Evolutionary conservation across 2,329 filamentous ascomycete species (phyloP).

Genomic region (Calonectria ilicicola): DNA sequence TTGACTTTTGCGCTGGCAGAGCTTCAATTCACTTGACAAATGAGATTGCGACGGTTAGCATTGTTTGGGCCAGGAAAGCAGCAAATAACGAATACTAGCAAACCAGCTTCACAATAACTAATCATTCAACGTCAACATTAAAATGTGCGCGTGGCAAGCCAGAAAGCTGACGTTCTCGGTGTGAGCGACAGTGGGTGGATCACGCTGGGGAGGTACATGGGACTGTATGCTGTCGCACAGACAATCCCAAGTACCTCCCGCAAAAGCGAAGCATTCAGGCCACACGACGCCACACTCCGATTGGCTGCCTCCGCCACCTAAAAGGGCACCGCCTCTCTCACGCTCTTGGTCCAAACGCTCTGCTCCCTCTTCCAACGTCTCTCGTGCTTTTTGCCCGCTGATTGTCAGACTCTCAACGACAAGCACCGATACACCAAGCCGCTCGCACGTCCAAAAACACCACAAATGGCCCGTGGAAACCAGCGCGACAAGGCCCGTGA

Average conservation of each 20-base stretch:
- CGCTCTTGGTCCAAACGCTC: conserved; percentile 3
- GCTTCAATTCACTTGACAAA: background rate
- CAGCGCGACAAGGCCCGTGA: conserved; percentile 94
- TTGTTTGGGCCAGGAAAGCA: background rate
- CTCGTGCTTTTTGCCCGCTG: background rate
- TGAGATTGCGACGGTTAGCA: background rate
- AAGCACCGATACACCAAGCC: background rate
- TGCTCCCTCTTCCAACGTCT: background rate
- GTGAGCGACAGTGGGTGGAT: conserved; percentile 18
- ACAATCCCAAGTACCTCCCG: conserved; percentile 23
- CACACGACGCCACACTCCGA: conserved; percentile 26
- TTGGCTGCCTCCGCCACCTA: conserved; percentile 19
- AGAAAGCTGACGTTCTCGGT: conserved; percentile 7
- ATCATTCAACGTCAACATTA: too few species aligned
- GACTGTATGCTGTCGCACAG: background rate
- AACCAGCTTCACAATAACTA: background rate
- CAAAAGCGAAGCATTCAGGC: conserved; percentile 25
- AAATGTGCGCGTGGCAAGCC: background rate
- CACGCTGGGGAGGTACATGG: conserved; percentile 17
- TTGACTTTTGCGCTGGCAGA: background rate
- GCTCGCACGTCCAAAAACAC: conserved; percentile 12
- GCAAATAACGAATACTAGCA: background rate
- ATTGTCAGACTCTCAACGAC: background rate
- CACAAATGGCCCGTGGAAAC: conserved; percentile 96
- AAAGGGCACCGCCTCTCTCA: conserved; percentile 31